phyloP scores from a whole-genome alignment of 352 stramenopile species.

The Globisporangium recalcitrans region DNA sequence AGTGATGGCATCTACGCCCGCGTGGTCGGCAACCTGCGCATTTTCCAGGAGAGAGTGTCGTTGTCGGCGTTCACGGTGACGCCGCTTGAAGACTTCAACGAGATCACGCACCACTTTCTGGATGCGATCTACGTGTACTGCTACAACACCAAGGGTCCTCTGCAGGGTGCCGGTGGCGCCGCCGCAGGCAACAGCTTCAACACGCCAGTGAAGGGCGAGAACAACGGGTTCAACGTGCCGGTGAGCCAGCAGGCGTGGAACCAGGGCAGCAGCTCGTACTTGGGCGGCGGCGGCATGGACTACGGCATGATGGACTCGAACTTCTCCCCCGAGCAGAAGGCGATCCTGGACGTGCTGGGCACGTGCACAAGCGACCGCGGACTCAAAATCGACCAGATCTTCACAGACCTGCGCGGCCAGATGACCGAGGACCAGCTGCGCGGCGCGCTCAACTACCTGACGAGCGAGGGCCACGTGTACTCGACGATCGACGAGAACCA shows the following conservation, averaged over 20 bases:
- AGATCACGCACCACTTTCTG: constrained; percentile 95
- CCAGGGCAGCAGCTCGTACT: constrained; percentile 20
- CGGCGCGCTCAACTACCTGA: constrained; percentile 75
- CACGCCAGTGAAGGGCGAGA: constrained; percentile 33
- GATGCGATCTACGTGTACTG: constrained; percentile 92
- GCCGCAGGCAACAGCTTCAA: constrained; percentile 20
- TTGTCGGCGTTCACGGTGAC: constrained; percentile 86
- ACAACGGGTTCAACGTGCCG: constrained; percentile 19
- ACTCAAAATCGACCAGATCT: constrained; percentile 82
- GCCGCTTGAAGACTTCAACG: constrained; percentile 88
- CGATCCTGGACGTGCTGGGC: constrained; percentile 72
- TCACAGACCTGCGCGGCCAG: constrained; percentile 44
- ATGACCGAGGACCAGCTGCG: constrained; percentile 66
- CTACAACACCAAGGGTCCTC: constrained; percentile 65
- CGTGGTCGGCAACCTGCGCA: constrained; percentile 88
- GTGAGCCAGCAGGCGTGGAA: constrained; percentile 27
- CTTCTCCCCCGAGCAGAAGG: constrained; percentile 74
- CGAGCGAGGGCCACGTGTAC: constrained; percentile 87
- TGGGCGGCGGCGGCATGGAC: constrained; percentile 37
- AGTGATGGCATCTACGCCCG: constrained; percentile 87
- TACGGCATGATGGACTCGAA: constrained; percentile 66
- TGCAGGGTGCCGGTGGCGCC: constrained; percentile 28
- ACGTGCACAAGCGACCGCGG: constrained; percentile 68
- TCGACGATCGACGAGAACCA: constrained; percentile 90
- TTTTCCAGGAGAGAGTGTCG: constrained; percentile 87